A percentile compares a stretch with the other conserved stretches of the same genome.
Evolutionary conservation across 768 basidiomycete species (phyloP).

Genomic region (Kwoniella bestiolae): DNA sequence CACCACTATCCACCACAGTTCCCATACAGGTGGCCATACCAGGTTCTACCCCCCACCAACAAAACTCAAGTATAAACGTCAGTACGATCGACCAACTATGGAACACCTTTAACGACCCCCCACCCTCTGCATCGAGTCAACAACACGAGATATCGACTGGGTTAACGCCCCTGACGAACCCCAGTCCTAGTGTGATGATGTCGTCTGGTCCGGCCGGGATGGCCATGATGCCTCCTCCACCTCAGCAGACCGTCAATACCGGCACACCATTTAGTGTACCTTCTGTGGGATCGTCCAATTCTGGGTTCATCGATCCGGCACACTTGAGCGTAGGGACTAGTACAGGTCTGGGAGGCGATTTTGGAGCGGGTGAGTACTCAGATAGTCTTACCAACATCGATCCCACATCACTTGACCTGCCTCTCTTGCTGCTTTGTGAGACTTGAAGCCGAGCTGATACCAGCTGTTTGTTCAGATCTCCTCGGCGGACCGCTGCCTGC

Average conservation of each 20-base stretch:
- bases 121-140: neutral
- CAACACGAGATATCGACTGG: neutral
- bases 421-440: too few species aligned
- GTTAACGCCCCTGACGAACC: slow-evolving; percentile 9
- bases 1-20: neutral
- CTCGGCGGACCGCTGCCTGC: neutral
- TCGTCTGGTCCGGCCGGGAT: slow-evolving; percentile 15
- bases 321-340: slow-evolving; percentile 23
- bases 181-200: slow-evolving; percentile 13
- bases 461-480: neutral
- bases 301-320: slow-evolving; percentile 33
- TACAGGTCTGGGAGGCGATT: neutral
- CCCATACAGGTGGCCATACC: slow-evolving; percentile 14
- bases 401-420: too few species aligned
- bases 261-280: slow-evolving; percentile 25
- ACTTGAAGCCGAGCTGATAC: too few species aligned
- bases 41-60: neutral
- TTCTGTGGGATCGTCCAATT: slow-evolving; percentile 19
- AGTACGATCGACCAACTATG: slow-evolving; percentile 5
- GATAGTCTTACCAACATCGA: too few species aligned
- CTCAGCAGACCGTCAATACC: slow-evolving; percentile 3
- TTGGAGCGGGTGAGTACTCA: slow-evolving; percentile 10
- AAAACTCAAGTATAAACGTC: slow-evolving; percentile 2
- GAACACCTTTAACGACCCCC: slow-evolving; percentile 4
- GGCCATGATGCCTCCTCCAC: slow-evolving; percentile 21